These are phyloP conservation scores for Botryotinia narcissicola DNA, from an alignment of 2,329 filamentous ascomycete species.

Conservation along the genomic window DNA sequence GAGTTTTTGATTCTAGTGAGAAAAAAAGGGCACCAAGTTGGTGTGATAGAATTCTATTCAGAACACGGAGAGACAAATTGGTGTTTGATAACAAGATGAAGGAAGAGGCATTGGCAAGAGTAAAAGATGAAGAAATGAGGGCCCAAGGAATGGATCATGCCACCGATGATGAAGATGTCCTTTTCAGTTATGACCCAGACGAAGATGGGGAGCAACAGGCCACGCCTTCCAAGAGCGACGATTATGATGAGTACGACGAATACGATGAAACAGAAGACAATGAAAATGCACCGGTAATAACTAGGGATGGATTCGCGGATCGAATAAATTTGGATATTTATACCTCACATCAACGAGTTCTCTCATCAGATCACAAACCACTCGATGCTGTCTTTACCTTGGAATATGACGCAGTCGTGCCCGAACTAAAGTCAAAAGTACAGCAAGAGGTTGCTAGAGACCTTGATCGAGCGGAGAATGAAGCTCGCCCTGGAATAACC, in stretches of 20 bases:
- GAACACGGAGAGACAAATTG: constrained; percentile 69
- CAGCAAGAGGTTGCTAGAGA: constrained; percentile 85
- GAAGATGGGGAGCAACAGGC: constrained; percentile 60
- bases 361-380: constrained; percentile 95
- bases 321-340: constrained; percentile 64
- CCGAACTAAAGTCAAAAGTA: constrained; percentile 77
- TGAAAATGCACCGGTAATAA: constrained; percentile 48
- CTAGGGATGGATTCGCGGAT: constrained; percentile 57
- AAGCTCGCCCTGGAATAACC: constrained; percentile 77
- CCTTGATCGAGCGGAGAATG: constrained; percentile 88
- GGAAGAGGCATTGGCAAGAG: constrained; percentile 65
- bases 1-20: constrained; percentile 91
- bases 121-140: constrained; percentile 82
- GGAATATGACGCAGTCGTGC: constrained; percentile 82
- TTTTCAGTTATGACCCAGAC: constrained; percentile 90
- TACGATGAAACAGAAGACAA: constrained; percentile 43
- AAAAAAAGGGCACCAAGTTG: constrained; percentile 91
- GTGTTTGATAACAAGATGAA: constrained; percentile 60
- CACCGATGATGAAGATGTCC: constrained; percentile 73
- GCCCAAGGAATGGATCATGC: constrained; percentile 71
- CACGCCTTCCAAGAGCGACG: constrained; percentile 35
- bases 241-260: constrained; percentile 53
- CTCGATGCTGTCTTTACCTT: constrained; percentile 79
- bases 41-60: constrained; percentile 91
- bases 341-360: constrained; percentile 81